Conservation (phyloP, 768 basidiomycete species). For the Boletus bicolor region DNA sequence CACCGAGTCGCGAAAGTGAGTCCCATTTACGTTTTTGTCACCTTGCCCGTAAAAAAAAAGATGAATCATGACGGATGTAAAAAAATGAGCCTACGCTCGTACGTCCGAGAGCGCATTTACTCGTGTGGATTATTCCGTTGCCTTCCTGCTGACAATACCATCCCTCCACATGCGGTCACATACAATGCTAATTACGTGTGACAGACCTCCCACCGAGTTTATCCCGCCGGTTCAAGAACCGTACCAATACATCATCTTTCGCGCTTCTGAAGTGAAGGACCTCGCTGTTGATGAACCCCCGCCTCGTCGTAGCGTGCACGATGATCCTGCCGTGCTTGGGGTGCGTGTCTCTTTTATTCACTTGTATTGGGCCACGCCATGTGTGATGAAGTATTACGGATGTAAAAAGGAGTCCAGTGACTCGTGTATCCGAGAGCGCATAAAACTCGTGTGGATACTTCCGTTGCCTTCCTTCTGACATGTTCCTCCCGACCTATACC, state of each 20-base stretch:
- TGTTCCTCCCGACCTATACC: not conserved
- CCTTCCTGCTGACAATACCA: constrained; percentile 53
- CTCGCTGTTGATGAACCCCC: constrained; percentile 74
- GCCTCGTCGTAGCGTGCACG: constrained; percentile 62
- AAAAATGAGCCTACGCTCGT: constrained; percentile 36
- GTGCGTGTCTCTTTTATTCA: constrained; percentile 41
- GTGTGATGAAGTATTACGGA: constrained; percentile 45
- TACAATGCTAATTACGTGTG: constrained; percentile 26
- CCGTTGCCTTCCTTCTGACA: constrained; percentile 65
- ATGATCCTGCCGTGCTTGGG: constrained; percentile 82
- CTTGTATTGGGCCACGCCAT: constrained; percentile 4
- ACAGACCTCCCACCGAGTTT: constrained; percentile 69
- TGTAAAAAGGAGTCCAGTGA: constrained; percentile 37
- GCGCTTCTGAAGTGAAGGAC: constrained; percentile 86
- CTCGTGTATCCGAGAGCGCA: constrained; percentile 43
- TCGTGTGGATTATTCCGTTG: constrained; percentile 62
- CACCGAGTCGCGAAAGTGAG: constrained; percentile 79
- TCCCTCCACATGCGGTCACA: not conserved
- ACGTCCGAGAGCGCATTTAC: constrained; percentile 43
- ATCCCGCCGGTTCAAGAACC: constrained; percentile 82
- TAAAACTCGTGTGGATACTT: constrained; percentile 46
- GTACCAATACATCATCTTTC: constrained; percentile 89
- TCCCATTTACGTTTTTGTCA: not conserved
- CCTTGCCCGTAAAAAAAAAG: constrained; percentile 8
- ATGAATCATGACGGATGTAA: constrained; percentile 43